Conservation (phyloP, 2,329 filamentous ascomycete species). For the Arthrinium puccinioides region DNA sequence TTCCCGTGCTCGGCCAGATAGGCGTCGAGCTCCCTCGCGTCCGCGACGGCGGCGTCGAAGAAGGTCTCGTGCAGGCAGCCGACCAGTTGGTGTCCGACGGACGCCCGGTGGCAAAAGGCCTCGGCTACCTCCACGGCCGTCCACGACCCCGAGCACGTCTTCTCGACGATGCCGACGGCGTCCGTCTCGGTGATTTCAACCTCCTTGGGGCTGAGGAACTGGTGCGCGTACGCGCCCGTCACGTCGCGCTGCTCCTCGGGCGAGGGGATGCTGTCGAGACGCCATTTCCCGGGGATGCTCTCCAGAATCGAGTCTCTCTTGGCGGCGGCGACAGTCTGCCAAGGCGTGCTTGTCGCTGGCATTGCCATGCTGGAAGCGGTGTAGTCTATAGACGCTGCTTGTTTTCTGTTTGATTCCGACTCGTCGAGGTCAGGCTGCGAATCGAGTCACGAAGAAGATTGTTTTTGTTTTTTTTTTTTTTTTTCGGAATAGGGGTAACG, state of each 20-base stretch:
- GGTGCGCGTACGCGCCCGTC: neutral
- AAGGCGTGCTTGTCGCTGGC: no score
- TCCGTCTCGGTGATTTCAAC: conserved; percentile 1
- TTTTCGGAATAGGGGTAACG: no score
- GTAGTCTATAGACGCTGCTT: no score
- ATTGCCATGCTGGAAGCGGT: no score
- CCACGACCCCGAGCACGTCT: neutral
- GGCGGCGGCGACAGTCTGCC: conserved; percentile 1
- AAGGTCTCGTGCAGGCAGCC: conserved; percentile 4
- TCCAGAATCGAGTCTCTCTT: conserved; percentile 3
- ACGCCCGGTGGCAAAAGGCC: conserved; percentile 5
- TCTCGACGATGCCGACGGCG: conserved; percentile 1
- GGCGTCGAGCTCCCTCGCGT: conserved; percentile 3
- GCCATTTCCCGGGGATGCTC: conserved; percentile 2
- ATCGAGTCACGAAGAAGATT: no score
- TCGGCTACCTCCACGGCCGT: conserved; percentile 2
- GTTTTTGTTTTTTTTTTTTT: no score
- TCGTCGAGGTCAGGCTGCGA: no score
- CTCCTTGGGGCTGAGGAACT: conserved; percentile 1
- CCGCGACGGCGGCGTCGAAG: conserved; percentile 1
- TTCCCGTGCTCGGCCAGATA: neutral
- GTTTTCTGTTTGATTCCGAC: no score
- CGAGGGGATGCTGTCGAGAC: conserved; percentile 1
- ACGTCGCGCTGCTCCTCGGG: conserved; percentile 4
- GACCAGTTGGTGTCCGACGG: conserved; percentile 3